Evolutionary conservation across 176 grass and related monocot species (phyloP).

Genomic region (Melocanna baccifera): DNA sequence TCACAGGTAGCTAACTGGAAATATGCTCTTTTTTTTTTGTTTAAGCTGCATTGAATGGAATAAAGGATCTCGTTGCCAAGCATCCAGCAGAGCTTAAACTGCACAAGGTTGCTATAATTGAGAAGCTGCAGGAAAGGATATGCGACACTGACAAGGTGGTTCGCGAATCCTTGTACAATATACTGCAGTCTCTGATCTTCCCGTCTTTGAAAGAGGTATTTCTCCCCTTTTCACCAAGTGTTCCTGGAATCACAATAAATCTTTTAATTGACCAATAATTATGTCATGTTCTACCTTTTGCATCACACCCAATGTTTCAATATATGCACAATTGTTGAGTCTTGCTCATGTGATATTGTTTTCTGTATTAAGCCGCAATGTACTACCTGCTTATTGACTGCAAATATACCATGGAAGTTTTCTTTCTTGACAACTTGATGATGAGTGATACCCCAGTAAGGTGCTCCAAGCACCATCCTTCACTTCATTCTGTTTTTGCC

Average conservation of each 20-base stretch:
- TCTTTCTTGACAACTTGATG: conserved; percentile 6
- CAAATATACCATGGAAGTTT: background rate
- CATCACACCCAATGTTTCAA: background rate
- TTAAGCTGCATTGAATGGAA: conserved; percentile 76
- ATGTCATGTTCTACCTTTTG: background rate
- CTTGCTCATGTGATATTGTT: background rate
- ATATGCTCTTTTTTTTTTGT: background rate
- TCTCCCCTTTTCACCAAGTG: background rate
- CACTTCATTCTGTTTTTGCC: background rate
- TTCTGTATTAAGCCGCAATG: background rate
- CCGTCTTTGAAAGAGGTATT: conserved; percentile 86
- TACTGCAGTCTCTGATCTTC: conserved; percentile 70
- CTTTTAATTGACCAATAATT: background rate
- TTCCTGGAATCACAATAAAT: background rate
- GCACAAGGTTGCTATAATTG: conserved; percentile 71
- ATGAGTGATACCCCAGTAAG: background rate
- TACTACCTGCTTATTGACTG: background rate
- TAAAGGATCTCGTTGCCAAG: conserved; percentile 64
- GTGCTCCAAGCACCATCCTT: background rate
- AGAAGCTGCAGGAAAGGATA: conserved; percentile 75
- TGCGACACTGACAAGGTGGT: conserved; percentile 66
- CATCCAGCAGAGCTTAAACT: conserved; percentile 77
- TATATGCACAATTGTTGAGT: background rate
- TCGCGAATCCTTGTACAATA: conserved; percentile 58
- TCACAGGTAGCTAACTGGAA: background rate